phyloP scores from a whole-genome alignment of 2,329 filamentous ascomycete species.

The Penicillium verrucosum region DNA sequence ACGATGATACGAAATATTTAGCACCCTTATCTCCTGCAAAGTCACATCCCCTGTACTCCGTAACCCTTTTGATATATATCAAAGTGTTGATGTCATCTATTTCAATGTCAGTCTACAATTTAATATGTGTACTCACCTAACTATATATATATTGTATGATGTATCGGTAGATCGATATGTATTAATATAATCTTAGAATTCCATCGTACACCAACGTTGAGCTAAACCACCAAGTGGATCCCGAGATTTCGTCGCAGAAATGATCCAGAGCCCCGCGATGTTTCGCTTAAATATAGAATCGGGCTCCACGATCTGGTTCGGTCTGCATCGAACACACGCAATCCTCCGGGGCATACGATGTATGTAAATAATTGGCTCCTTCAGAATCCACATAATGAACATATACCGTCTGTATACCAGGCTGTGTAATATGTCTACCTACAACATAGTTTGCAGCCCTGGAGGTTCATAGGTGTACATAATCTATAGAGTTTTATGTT shows the following conservation, averaged over 20 bases:
- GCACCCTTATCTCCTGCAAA: neutral
- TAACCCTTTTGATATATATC: neutral
- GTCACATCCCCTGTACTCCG: neutral
- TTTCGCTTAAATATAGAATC: slow-evolving; percentile 15
- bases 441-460: neutral
- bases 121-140: neutral
- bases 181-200: neutral
- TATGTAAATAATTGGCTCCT: neutral
- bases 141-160: too few species aligned
- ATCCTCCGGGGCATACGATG: neutral
- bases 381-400: neutral
- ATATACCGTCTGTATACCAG: neutral
- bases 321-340: neutral
- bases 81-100: neutral
- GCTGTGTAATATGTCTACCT: neutral
- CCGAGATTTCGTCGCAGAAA: neutral
- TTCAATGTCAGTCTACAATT: neutral
- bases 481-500: too few species aligned
- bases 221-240: slow-evolving; percentile 6
- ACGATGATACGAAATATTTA: neutral
- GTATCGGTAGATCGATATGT: neutral
- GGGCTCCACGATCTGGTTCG: neutral
- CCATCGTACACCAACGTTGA: neutral
- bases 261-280: slow-evolving; percentile 5
- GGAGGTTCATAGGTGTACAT: too few species aligned